Evolutionary conservation across 2,329 filamentous ascomycete species (phyloP), one percentile per base, ranked within the genome.

Genomic region (Cladobotryum mycophilum): DNA sequence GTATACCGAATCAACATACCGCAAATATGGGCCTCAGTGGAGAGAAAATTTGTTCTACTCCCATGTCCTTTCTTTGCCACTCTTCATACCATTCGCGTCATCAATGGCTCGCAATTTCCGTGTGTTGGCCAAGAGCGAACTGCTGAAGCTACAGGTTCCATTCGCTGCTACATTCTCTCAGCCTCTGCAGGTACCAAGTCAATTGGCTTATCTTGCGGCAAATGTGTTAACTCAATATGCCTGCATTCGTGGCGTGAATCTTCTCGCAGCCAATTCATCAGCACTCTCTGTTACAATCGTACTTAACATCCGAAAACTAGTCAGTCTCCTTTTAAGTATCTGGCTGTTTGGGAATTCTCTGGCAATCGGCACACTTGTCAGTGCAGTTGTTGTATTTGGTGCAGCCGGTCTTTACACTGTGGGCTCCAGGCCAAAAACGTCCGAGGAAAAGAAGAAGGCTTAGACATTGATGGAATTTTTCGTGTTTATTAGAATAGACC

Each of bases 41-140:
- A 87, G 86, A 60, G 93, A 97, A 67, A 96, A 96, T 58, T 78
- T 99, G 12, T 97, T 99, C 72, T 99, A 97, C 73, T 95, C 88
- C 2, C 84, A 87, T 58, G 66, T 89, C 7, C 75, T 92, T 18
- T 88, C 86, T 1, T 71, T 93, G 41, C 87, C 88, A 0, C 75
- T 93, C 18, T 93, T 92, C 63, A 61, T 87, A 2, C 86, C 85
- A 3, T 86, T 92, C 56, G 67, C 80, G n/a, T 78, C 79, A 1
- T 81, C 80, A 3, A 78, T 93, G 61, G 70, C 72, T 47, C 70
- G 74, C 15, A 86, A 89, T 60, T 86, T 88, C 56, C 64, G 70
- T 47, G 79, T 76, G 52, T 75, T 93, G 17, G 77, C 80, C 47
- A 63, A 72, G 61, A 90, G 86, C 50, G 71, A 79, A n/a, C 79